These are phyloP conservation scores for Bonnemaisonia californica DNA, from an alignment of 31 red algal genomes.

Conservation along the genomic window DNA sequence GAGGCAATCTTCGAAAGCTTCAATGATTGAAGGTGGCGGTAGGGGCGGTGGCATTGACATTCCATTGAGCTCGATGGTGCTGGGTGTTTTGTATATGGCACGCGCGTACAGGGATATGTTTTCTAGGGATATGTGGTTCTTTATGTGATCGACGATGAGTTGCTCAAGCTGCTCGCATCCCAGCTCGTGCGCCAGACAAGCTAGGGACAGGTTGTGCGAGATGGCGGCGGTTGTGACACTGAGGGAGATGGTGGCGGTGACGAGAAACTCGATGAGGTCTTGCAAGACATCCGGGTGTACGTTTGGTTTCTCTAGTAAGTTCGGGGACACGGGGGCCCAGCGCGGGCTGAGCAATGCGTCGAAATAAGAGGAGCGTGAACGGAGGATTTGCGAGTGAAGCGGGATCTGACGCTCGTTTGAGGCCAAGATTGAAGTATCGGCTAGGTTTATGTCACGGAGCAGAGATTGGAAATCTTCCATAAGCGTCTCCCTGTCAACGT, in stretches of 20 bases:
- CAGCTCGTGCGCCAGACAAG: slow-evolving; percentile 19
- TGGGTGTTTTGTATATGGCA: neutral
- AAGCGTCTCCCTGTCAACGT: neutral
- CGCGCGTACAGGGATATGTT: neutral
- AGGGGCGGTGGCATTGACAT: neutral
- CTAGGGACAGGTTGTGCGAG: slow-evolving; percentile 7
- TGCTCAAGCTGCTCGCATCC: neutral
- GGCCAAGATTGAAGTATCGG: neutral
- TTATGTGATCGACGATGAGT: slow-evolving; percentile 19
- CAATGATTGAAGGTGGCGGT: neutral
- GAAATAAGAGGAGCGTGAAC: slow-evolving; percentile 18
- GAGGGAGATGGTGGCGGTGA: slow-evolving; percentile 23
- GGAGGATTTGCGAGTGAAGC: slow-evolving; percentile 21
- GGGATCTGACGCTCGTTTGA: neutral
- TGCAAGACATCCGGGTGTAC: slow-evolving; percentile 6
- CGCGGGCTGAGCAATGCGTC: neutral
- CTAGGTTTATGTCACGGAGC: neutral
- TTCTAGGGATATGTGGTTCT: neutral
- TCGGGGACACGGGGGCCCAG: neutral
- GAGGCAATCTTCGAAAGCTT: neutral
- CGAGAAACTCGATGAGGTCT: slow-evolving; percentile 20
- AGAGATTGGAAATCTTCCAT: neutral
- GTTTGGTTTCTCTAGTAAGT: neutral
- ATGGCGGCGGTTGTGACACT: neutral
- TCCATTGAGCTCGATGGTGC: neutral